A percentile compares a stretch with the other conserved stretches of the same genome.
These are phyloP conservation scores for Aspergillus campestris DNA, from an alignment of 495 filamentous ascomycete genomes.

Conservation along the genomic window DNA sequence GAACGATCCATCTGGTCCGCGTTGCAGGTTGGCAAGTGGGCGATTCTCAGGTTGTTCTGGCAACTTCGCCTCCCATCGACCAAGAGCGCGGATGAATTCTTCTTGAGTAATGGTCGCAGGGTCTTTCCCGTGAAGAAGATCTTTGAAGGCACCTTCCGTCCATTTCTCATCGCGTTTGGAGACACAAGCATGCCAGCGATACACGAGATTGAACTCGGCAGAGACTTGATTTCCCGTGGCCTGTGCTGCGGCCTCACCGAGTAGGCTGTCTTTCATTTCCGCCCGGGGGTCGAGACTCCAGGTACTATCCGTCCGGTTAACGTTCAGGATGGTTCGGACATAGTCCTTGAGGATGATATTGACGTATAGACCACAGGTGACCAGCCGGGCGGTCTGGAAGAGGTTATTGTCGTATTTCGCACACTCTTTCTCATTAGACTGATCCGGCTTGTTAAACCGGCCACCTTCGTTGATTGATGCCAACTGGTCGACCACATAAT, in stretches of 20 bases:
- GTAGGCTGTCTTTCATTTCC: constrained; percentile 36
- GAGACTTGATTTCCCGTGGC: constrained; percentile 64
- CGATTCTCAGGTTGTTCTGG: constrained; percentile 56
- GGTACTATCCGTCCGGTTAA: constrained; percentile 59
- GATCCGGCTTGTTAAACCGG: constrained; percentile 45
- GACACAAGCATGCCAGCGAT: constrained; percentile 74
- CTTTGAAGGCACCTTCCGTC: constrained; percentile 56
- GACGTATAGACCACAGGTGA: constrained; percentile 70
- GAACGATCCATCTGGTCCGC: constrained; percentile 51
- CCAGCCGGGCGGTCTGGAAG: constrained; percentile 65
- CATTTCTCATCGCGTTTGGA: constrained; percentile 66
- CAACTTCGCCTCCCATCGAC: constrained; percentile 49
- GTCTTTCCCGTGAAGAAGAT: constrained; percentile 50
- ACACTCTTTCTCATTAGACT: constrained; percentile 42
- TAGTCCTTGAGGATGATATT: constrained; percentile 75
- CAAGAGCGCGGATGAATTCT: constrained; percentile 52
- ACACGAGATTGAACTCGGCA: constrained; percentile 69
- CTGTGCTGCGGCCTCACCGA: constrained; percentile 27
- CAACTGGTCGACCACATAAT: constrained; percentile 56
- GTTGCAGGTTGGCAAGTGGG: constrained; percentile 53
- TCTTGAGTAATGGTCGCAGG: constrained; percentile 38
- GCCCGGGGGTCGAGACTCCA: constrained; percentile 72
- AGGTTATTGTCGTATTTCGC: constrained; percentile 65
- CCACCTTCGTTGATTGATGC: constrained; percentile 52
- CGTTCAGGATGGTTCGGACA: constrained; percentile 69